Base-by-base conservation (phyloP, 129 eudicot genomes). In the carrot (Daucus carota) region DNA sequence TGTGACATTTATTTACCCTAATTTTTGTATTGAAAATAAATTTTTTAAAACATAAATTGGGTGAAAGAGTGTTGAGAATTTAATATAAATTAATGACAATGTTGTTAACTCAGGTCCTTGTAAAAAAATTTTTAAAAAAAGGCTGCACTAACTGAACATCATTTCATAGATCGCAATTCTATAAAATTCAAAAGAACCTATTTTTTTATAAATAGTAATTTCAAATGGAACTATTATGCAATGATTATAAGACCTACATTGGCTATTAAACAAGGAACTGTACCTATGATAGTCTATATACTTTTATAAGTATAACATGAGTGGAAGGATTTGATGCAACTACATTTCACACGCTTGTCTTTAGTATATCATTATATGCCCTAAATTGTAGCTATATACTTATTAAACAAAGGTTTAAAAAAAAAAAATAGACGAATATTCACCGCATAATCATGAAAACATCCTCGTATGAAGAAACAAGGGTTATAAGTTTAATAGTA, bases 401-500 rank as follows among this genome's bases (percentile, higher is more conserved):
- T 52, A 20, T 8, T 17, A 4, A 26, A 16, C 3, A 48, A 11
- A 28, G 0, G 36, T 60, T 4, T n/a, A n/a, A 20, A 59, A 26
- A 59, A 10, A 6, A 52, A 20, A 3, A 2, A 59, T 29, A 26
- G 8, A 10, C 11, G 13, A 1, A 66, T 33, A 33, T 1, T 18
- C 43, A 66, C 14, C 14, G 8, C 33, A 22, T 66, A 34, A 65
- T 16, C 65, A 36, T 72, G 72, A 57, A n/a, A 76, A 36, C 48
- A 29, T 76, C 22, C 67, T 6, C 10, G 7, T n/a, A 14, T 32
- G 26, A 36, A 17, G 8, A 22, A 75, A 54, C 5, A 9, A n/a
- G n/a, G 54, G 32, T 17, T 24, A 73, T 31, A 14, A 71, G 57
- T 34, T 71, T 46, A 52, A 66, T 77, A 83, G 46, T 71, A 91